Conservation (phyloP, 2,329 filamentous ascomycete species). For the Phialophora tarda region DNA sequence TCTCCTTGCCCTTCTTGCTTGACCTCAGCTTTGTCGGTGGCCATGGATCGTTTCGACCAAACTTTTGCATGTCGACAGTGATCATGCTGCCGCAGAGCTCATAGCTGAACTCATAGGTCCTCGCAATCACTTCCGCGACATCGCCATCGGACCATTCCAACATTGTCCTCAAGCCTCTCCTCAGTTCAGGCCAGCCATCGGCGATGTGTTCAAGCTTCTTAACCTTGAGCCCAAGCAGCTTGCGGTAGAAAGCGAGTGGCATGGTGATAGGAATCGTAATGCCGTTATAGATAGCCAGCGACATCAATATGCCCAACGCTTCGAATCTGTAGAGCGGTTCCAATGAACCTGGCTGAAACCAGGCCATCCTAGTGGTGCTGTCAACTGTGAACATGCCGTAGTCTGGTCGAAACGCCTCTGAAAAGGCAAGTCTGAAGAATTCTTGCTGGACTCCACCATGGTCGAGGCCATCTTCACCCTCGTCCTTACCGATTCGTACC, state of each 20-base stretch:
- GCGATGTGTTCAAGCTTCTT: conserved; percentile 75
- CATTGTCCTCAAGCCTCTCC: conserved; percentile 73
- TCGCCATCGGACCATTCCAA: conserved; percentile 80
- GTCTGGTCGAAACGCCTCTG: conserved; percentile 76
- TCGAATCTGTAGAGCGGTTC: conserved; percentile 91
- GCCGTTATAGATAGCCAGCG: conserved; percentile 89
- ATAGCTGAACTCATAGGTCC: conserved; percentile 85
- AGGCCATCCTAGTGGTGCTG: conserved; percentile 75
- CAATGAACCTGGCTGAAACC: conserved; percentile 82
- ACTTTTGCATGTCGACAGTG: conserved; percentile 61
- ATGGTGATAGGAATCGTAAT: conserved; percentile 90
- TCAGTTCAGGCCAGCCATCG: conserved; percentile 86
- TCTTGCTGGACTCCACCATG: conserved; percentile 96
- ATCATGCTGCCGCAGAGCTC: conserved; percentile 61
- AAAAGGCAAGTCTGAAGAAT: conserved; percentile 85
- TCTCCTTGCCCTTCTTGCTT: conserved; percentile 35
- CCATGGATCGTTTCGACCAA: conserved; percentile 40
- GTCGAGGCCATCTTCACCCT: conserved; percentile 87
- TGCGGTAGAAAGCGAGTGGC: conserved; percentile 80
- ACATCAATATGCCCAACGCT: conserved; percentile 83
- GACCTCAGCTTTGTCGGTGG: conserved; percentile 12
- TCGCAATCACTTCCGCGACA: conserved; percentile 79
- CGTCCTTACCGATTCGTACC: conserved; percentile 80
- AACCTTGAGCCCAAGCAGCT: conserved; percentile 72
- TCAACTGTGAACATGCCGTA: conserved; percentile 82